Evolutionary conservation across 2,329 filamentous ascomycete species (phyloP), one percentile per base, ranked within the genome.

Genomic region (Cladophialophora bantiana): DNA sequence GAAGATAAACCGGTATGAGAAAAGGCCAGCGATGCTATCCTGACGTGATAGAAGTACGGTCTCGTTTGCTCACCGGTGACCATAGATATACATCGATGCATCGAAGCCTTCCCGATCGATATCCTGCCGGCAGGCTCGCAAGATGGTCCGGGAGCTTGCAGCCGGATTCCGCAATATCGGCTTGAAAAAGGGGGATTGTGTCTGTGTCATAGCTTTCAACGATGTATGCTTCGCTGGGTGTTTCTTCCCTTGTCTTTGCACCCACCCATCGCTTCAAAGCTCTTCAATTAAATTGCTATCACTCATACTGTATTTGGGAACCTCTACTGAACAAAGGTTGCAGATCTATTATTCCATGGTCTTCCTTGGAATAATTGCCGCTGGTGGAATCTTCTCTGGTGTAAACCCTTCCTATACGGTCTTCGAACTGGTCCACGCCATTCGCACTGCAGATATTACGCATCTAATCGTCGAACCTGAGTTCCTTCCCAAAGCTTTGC

Each of bases 141-240:
- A 20, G n/a, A 71, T 83, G 7, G 76, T 86, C 40, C 79, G 82
- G 13, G 80, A 82, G 66, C 75, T 88, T n/a, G 81, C 82, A 55
- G 84, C 83, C 10, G 86, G 86, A 0, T 78, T 88, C 58, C 54
- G 20, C 15, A 31, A 12, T 7, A 15, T 32, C 10, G 65, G 65
- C 9, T 4, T 67, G 38, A 64, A 81, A 60, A 74, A 77, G 34
- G 84, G 84, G 40, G 84, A 87, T 67, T 84, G 82, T 68, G 81
- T 88, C 5, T 83, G 82, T 56, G 79, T 87, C 50, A 83, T 86
- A 68, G 83, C 83, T 0, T 85, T 86, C 76, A 88, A 88, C 75
- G 81, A 78, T 73, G 63, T 64, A 61, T 35, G 36, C 4, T 50
- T 50, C 18, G 40, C 40, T 45, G 40, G 4, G n/a, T 7, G 3